These are phyloP conservation scores for Cyclostephanos tholiformis DNA, from an alignment of 108 stramenopile species.

Conservation along the genomic window DNA sequence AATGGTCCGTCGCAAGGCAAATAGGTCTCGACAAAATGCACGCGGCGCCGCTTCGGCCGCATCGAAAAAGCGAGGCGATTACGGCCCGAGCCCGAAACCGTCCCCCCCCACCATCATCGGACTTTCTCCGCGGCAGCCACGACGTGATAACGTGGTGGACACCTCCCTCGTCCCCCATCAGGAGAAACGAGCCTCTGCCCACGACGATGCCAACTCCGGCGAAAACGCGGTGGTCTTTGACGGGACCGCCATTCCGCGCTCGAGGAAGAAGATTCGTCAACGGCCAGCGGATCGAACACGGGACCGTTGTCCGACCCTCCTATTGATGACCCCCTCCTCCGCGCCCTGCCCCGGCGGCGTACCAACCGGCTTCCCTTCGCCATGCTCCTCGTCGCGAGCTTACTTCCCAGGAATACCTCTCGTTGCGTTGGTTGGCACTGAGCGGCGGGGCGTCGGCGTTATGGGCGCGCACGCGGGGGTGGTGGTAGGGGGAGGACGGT, in stretches of 20 bases:
- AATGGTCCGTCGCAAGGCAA: constrained; percentile 8
- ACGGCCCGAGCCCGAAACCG: background rate
- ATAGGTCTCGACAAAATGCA: background rate
- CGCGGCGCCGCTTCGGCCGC: background rate
- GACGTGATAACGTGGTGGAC: background rate
- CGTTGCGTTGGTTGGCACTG: constrained; percentile 42
- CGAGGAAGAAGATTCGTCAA: background rate
- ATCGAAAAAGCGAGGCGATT: background rate
- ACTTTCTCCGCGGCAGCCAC: no score
- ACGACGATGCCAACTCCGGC: background rate
- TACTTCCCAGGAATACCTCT: constrained; percentile 41
- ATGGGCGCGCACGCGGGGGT: background rate
- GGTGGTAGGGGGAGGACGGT: background rate
- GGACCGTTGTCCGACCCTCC: background rate
- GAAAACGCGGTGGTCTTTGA: background rate
- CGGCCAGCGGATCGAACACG: background rate
- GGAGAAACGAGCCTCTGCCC: background rate
- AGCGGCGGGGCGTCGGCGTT: constrained; percentile 16
- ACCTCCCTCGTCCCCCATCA: background rate
- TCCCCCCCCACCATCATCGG: no score
- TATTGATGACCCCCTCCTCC: constrained; percentile 2
- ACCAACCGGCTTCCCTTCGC: constrained; percentile 24
- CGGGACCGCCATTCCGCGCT: background rate
- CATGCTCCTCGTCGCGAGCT: constrained; percentile 29
- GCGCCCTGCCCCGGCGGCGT: constrained; percentile 15